phyloP scores from a whole-genome alignment of 352 stramenopile species.

The Pythium dissimile region DNA sequence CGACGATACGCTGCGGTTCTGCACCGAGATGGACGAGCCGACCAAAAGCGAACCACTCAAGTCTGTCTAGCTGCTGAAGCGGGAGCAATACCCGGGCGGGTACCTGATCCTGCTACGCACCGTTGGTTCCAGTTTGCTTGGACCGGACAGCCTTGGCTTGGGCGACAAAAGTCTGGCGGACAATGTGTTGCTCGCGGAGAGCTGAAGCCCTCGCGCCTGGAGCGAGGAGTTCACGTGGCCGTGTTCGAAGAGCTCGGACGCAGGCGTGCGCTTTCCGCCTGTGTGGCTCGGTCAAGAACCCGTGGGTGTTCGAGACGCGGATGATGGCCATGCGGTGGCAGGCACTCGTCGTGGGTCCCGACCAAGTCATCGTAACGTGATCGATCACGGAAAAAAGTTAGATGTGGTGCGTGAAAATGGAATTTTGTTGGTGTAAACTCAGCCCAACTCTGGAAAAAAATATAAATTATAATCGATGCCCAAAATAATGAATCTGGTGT shows the following conservation, averaged over 20 bases:
- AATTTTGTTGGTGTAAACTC: not conserved
- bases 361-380: not conserved
- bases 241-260: not conserved
- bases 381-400: not conserved
- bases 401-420: not conserved
- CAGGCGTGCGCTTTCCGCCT: not conserved
- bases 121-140: not conserved
- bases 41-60: not conserved
- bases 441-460: too few species aligned
- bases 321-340: conserved; percentile 11
- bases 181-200: not conserved
- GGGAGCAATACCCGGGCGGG: not conserved
- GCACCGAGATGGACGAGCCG: not conserved
- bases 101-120: conserved; percentile 8
- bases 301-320: conserved; percentile 1
- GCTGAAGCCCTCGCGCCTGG: not conserved
- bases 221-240: conserved; percentile 1
- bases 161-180: not conserved
- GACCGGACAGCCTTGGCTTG: not conserved
- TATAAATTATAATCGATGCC: too few species aligned
- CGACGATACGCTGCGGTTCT: conserved; percentile 8
- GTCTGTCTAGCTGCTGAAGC: not conserved
- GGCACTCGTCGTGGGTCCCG: conserved; percentile 3
- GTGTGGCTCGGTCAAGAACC: not conserved
- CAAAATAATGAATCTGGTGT: too few species aligned